These are phyloP conservation scores for Leccinum arenicola DNA, from an alignment of 768 basidiomycete genomes.

Conservation along the genomic window DNA sequence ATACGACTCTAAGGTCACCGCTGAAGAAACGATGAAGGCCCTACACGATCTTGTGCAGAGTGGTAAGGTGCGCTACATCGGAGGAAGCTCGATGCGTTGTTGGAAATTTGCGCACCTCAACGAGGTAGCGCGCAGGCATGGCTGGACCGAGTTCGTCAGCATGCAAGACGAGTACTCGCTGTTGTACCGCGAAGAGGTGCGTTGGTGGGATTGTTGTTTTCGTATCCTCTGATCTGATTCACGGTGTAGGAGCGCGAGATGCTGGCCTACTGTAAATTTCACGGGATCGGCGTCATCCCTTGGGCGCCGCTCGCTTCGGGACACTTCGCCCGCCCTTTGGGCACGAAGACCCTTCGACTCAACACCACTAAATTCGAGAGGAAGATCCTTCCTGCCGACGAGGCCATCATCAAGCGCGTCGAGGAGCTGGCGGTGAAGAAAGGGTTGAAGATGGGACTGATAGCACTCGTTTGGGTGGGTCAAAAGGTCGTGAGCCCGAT, in stretches of 20 bases:
- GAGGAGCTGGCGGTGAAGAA: conserved; percentile 41
- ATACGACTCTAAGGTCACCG: conserved; percentile 36
- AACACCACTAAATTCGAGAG: conserved; percentile 19
- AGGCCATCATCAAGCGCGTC: conserved; percentile 38
- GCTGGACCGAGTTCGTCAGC: conserved; percentile 53
- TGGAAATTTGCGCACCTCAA: conserved; percentile 47
- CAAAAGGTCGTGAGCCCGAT: conserved; percentile 45
- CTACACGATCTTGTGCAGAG: conserved; percentile 47
- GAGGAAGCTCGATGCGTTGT: conserved; percentile 44
- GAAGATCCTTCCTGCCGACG: conserved; percentile 26
- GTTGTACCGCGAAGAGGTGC: conserved; percentile 52
- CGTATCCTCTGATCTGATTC: no score
- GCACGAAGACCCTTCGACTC: conserved; percentile 23
- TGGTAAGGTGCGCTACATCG: conserved; percentile 51
- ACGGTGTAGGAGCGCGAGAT: conserved; percentile 41
- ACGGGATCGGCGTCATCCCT: conserved; percentile 52
- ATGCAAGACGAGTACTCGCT: conserved; percentile 21
- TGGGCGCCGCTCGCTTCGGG: conserved; percentile 45
- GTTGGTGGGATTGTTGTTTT: no score
- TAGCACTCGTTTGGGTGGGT: conserved; percentile 43
- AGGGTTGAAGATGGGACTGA: conserved; percentile 41
- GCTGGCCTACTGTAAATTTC: conserved; percentile 42
- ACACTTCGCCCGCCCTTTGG: conserved; percentile 37
- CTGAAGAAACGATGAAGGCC: conserved; percentile 49
- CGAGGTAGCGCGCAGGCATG: conserved; percentile 40